Percentiles rank a stretch among this genome's conserved stretches.
Evolutionary conservation across 177 flowering plant genomes (phyloP).

Genomic region (Tripterygium wilfordii): DNA sequence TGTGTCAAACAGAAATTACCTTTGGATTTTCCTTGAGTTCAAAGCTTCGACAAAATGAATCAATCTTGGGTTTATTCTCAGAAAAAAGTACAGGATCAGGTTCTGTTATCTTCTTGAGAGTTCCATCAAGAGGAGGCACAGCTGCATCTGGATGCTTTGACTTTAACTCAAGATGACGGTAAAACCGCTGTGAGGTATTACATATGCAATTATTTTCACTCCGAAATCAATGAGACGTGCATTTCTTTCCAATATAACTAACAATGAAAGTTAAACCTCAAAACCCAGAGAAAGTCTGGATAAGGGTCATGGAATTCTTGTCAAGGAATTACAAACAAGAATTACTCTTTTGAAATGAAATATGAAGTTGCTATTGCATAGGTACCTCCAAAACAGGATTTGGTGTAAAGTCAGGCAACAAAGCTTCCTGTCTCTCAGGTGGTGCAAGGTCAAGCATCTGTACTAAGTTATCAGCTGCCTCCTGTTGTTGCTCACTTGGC

Average conservation of each 20-base stretch:
- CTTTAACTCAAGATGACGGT: conserved; percentile 64
- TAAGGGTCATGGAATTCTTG: too few relatives aligned
- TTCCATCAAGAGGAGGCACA: conserved; percentile 79
- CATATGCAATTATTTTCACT: conserved; percentile 5
- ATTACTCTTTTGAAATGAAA: too few relatives aligned
- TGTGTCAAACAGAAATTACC: conserved; percentile 27
- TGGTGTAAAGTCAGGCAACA: conserved; percentile 82
- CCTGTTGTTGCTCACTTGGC: conserved; percentile 78
- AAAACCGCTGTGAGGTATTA: conserved; percentile 59
- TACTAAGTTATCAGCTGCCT: conserved; percentile 81
- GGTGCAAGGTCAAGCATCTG: conserved; percentile 85
- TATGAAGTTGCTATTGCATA: too few relatives aligned
- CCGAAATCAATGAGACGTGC: too few relatives aligned
- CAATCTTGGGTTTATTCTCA: conserved; percentile 41
- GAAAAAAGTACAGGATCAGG: conserved; percentile 73
- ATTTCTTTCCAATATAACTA: too few relatives aligned
- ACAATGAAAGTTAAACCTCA: too few relatives aligned
- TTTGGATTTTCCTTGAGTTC: conserved; percentile 78
- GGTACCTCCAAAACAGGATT: conserved; percentile 90
- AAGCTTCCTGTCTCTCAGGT: conserved; percentile 51
- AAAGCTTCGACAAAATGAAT: conserved; percentile 47
- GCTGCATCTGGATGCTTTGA: conserved; percentile 69
- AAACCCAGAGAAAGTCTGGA: too few relatives aligned
- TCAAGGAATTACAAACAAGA: too few relatives aligned
- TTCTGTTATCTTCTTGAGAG: conserved; percentile 68